Percentiles rank a stretch among this genome's conserved stretches.
Evolutionary conservation across 1,139 yeast species (phyloP).

Genomic region (Sugiyamaella xylanicola): DNA sequence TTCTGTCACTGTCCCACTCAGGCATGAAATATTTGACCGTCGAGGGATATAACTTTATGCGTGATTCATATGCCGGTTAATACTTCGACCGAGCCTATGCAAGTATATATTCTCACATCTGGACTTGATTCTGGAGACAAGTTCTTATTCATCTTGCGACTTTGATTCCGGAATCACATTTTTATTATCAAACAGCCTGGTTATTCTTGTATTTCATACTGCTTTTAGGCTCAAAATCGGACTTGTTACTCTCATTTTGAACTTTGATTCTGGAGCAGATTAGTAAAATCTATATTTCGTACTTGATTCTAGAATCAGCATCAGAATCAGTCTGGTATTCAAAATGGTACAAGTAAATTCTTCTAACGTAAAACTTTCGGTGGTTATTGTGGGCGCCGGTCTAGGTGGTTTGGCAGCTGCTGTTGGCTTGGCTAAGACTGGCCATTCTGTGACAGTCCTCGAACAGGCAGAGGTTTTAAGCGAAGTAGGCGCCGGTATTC

Average conservation of each 20-base stretch:
- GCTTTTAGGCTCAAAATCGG: too few species aligned
- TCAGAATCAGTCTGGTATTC: background rate
- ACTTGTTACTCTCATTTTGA: too few species aligned
- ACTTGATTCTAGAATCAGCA: too few species aligned
- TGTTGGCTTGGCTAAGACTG: constrained; percentile 42
- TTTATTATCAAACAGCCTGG: too few species aligned
- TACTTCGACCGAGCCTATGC: background rate
- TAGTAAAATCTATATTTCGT: too few species aligned
- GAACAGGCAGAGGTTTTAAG: constrained; percentile 44
- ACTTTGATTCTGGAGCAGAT: too few species aligned
- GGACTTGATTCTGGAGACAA: background rate
- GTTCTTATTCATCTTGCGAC: too few species aligned
- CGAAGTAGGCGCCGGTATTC: constrained; percentile 49
- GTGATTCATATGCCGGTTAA: constrained; percentile 5
- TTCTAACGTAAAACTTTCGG: constrained; percentile 14
- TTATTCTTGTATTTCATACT: too few species aligned
- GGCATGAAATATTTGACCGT: background rate
- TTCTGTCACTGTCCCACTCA: too few species aligned
- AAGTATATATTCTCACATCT: background rate
- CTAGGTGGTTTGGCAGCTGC: constrained; percentile 47
- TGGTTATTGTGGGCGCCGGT: constrained; percentile 46
- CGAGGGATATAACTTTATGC: constrained; percentile 12
- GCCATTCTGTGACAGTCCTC: constrained; percentile 43
- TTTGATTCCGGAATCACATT: too few species aligned
- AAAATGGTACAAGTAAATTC: constrained; percentile 7